A percentile compares a stretch with the other conserved stretches of the same genome.
Conservation (phyloP, 768 basidiomycete species). For the Dictyophora rubrovolvata region DNA sequence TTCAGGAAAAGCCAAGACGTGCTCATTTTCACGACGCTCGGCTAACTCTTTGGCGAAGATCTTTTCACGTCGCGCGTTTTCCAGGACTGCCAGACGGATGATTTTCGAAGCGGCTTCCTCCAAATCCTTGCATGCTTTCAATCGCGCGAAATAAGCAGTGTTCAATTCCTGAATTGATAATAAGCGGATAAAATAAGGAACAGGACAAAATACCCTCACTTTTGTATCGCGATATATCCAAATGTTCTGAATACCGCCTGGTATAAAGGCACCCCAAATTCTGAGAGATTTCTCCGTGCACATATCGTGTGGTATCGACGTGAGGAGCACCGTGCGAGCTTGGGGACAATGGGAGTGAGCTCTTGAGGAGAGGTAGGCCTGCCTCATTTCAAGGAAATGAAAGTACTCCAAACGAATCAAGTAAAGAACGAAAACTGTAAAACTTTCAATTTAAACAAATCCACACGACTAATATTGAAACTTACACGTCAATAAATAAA, state of each 20-base stretch:
- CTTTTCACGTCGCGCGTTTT: neutral
- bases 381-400: slow-evolving; percentile 45
- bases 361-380: slow-evolving; percentile 48
- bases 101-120: slow-evolving; percentile 48
- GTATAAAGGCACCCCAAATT: slow-evolving; percentile 52
- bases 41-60: neutral
- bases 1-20: neutral
- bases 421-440: slow-evolving; percentile 47
- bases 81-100: slow-evolving; percentile 20
- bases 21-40: slow-evolving; percentile 10
- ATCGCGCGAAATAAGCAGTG: slow-evolving; percentile 31
- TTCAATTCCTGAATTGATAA: slow-evolving; percentile 22
- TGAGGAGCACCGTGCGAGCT: slow-evolving; percentile 60
- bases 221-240: slow-evolving; percentile 56
- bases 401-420: slow-evolving; percentile 49
- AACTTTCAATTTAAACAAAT: neutral
- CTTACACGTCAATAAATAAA: slow-evolving; percentile 40
- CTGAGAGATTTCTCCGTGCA: slow-evolving; percentile 36
- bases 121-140: slow-evolving; percentile 40
- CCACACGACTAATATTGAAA: slow-evolving; percentile 1
- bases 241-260: slow-evolving; percentile 57
- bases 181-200: neutral
- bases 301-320: slow-evolving; percentile 47
- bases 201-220: slow-evolving; percentile 6
- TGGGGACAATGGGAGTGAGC: slow-evolving; percentile 52